Conservation (phyloP, 345 rosid species). For the Rhizophora mangle region DNA sequence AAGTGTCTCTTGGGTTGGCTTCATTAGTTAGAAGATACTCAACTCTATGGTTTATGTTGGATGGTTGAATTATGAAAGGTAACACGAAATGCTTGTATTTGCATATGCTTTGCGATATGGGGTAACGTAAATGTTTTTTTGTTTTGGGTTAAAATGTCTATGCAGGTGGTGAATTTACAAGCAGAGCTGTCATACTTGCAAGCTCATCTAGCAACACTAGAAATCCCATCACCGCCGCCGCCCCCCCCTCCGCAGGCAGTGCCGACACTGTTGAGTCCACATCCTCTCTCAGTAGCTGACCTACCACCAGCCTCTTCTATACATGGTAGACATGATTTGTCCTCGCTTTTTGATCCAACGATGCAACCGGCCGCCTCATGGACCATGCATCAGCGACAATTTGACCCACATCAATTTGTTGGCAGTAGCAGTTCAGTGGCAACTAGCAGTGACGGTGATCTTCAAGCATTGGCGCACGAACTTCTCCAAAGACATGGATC, state of each 20-base stretch:
- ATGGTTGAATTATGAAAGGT: background rate
- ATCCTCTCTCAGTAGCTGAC: slow-evolving; percentile 68
- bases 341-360: slow-evolving; percentile 70
- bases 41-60: background rate
- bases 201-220: slow-evolving; percentile 25
- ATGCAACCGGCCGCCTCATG: slow-evolving; percentile 45
- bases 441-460: slow-evolving; percentile 47
- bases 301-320: slow-evolving; percentile 54
- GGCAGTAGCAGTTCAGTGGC: slow-evolving; percentile 32
- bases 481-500: slow-evolving; percentile 68
- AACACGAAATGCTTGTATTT: background rate
- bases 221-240: slow-evolving; percentile 24
- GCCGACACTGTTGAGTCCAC: slow-evolving; percentile 20
- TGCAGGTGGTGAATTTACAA: slow-evolving; percentile 32
- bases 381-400: slow-evolving; percentile 49
- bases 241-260: slow-evolving; percentile 27
- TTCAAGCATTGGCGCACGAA: slow-evolving; percentile 76
- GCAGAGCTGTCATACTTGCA: slow-evolving; percentile 29
- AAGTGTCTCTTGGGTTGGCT: slow-evolving; percentile 7
- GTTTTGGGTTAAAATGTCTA: background rate
- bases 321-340: slow-evolving; percentile 56
- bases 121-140: background rate
- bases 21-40: background rate
- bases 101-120: background rate
- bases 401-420: slow-evolving; percentile 63